Evolutionary conservation across 2,329 filamentous ascomycete species (phyloP).

Genomic region (Colletotrichum gigasporum): DNA sequence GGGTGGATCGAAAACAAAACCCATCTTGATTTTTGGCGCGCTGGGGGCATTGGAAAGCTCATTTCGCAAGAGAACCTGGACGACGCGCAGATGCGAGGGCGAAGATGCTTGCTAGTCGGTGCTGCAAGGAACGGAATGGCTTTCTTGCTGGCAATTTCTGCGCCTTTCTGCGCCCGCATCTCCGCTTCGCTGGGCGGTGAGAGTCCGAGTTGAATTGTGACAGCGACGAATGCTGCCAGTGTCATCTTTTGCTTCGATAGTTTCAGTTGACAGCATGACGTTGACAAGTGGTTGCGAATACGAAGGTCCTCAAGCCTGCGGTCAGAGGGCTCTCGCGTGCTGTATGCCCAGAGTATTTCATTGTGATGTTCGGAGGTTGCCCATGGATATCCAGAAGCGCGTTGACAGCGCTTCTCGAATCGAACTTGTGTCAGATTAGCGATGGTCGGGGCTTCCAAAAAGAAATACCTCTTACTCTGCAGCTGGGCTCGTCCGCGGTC

Average conservation of each 20-base stretch:
- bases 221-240: neutral
- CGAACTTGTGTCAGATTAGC: slow-evolving; percentile 7
- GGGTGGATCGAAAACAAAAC: neutral
- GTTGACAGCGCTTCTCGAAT: slow-evolving; percentile 4
- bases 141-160: slow-evolving; percentile 9
- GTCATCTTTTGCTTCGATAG: slow-evolving; percentile 1
- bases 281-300: neutral
- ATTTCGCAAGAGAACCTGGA: slow-evolving; percentile 15
- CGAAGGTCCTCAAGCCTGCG: neutral
- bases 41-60: neutral
- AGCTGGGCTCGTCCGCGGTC: slow-evolving; percentile 1
- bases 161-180: too few species aligned
- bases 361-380: too few species aligned
- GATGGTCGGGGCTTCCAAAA: neutral
- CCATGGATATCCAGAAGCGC: neutral
- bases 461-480: slow-evolving; percentile 12
- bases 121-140: neutral
- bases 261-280: neutral
- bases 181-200: slow-evolving; percentile 8
- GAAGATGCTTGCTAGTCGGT: neutral
- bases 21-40: slow-evolving; percentile 1
- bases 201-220: slow-evolving; percentile 8
- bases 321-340: too few species aligned
- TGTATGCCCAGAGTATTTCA: too few species aligned
- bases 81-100: neutral